Evolutionary conservation across 495 filamentous ascomycete genomes (phyloP), one percentile per base, ranked within the genome.

Genomic region (Penicillium crystallinum): DNA sequence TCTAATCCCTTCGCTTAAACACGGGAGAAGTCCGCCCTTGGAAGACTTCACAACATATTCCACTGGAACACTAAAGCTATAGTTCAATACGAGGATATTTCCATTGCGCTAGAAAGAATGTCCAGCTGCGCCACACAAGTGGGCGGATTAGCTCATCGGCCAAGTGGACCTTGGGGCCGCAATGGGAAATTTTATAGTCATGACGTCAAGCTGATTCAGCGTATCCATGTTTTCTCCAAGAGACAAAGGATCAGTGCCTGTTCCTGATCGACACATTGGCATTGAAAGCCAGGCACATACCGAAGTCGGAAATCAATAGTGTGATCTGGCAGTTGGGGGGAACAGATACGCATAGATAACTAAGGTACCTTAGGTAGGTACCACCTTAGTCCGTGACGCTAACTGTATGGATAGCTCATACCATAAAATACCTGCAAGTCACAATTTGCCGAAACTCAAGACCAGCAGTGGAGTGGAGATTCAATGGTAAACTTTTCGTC

Each of bases 131-230:
- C 53, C 57, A 60, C 57, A 56, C 15, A 33, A 53, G 53, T 56
- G 57, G 57, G 44, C 39, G 49, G 33, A 51, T 51, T 47, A 60
- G 21, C 23, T 49, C 46, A 49, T 53, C 17, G 19, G 22, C 14
- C 40, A 6, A 29, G 45, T 46, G 44, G 44, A 41, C 4, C 38
- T 34, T 49, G 40, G 19, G 48, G 15, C 49, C 17, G 55, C 41
- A 43, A 23, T 31, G 5, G 48, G 48, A 37, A 48, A 43, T 33
- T 6, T 35, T 41, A 22, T 38, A 60, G 59, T 65, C 48, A 17
- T 65, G 62, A 65, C 62, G 62, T 65, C 60, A 57, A 49, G 5
- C 33, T 60, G 62, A 63, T 56, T 60, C 53, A 57, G 38, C 23
- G n/a, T 14, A 35, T 52, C 53, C 53, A 21, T n/a, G 14, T 38